Conservation (phyloP, 306 rosid species). For the Quercus glauca region DNA sequence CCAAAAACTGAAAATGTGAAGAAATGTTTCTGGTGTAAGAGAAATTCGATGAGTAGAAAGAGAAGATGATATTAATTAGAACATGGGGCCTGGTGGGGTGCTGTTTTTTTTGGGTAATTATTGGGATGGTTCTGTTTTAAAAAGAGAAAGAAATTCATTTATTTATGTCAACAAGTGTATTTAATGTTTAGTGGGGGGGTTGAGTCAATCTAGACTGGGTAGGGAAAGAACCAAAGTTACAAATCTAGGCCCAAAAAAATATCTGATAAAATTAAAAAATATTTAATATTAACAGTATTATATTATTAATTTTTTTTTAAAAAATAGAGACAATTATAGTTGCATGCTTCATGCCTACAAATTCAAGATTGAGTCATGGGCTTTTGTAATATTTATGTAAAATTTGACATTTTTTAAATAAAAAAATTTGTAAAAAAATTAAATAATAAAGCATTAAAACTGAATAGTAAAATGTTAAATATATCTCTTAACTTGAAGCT, state of each 20-base stretch:
- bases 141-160: neutral
- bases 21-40: neutral
- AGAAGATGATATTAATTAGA: neutral
- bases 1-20: neutral
- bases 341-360: neutral
- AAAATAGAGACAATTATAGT: no score
- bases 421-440: no score
- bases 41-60: neutral
- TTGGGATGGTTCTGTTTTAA: neutral
- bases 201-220: constrained; percentile 38
- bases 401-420: no score
- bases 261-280: neutral
- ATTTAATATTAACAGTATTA: no score
- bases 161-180: neutral
- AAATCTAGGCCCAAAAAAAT: constrained; percentile 12
- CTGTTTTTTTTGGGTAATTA: neutral
- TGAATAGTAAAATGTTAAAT: no score
- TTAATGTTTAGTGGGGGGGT: constrained; percentile 11
- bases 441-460: no score
- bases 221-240: constrained; percentile 17
- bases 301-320: no score
- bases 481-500: no score
- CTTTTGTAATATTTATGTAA: no score
- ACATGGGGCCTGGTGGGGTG: neutral
- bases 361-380: no score